phyloP scores from a whole-genome alignment of 2,329 filamentous ascomycete genomes.

The Aaosphaeria pasadenensis region DNA sequence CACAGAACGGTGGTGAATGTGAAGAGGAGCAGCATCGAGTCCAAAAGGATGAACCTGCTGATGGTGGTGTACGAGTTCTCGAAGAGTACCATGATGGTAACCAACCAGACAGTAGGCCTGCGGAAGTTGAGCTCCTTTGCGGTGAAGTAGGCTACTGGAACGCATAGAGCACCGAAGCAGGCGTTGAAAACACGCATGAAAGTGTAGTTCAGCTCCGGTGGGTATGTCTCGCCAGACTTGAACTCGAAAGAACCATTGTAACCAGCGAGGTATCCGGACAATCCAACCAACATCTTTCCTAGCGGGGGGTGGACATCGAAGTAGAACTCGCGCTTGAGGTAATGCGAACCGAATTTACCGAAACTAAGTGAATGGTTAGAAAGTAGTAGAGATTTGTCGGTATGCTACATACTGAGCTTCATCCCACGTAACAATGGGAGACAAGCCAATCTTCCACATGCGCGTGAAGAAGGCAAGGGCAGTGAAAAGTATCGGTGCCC shows the following conservation, averaged over 20 bases:
- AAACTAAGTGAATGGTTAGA: slow-evolving; percentile 57
- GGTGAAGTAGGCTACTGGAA: slow-evolving; percentile 93
- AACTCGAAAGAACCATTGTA: slow-evolving; percentile 99
- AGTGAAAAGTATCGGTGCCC: slow-evolving; percentile 64
- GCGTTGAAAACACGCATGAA: slow-evolving; percentile 99
- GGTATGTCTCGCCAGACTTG: slow-evolving; percentile 96
- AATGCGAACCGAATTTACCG: slow-evolving; percentile 98
- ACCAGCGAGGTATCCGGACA: slow-evolving; percentile 92
- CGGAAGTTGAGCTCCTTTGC: slow-evolving; percentile 86
- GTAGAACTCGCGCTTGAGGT: slow-evolving; percentile 99
- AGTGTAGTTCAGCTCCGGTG: slow-evolving; percentile 89
- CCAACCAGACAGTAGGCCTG: slow-evolving; percentile 86
- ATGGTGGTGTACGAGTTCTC: slow-evolving; percentile 99
- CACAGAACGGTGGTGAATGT: slow-evolving; percentile 97
- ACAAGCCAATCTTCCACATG: slow-evolving; percentile 66
- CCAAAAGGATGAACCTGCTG: slow-evolving; percentile 94
- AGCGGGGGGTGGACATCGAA: slow-evolving; percentile 96
- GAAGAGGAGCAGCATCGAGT: slow-evolving; percentile 98
- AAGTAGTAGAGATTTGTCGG: slow-evolving; percentile 2
- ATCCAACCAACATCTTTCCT: slow-evolving; percentile 96
- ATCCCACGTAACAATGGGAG: slow-evolving; percentile 72
- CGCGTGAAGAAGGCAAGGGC: slow-evolving; percentile 63
- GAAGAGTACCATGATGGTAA: slow-evolving; percentile 95
- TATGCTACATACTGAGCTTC: slow-evolving; percentile 63
- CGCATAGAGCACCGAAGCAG: slow-evolving; percentile 85